Conservation (phyloP, 352 stramenopile species). For the Phytopythium delawarense region DNA sequence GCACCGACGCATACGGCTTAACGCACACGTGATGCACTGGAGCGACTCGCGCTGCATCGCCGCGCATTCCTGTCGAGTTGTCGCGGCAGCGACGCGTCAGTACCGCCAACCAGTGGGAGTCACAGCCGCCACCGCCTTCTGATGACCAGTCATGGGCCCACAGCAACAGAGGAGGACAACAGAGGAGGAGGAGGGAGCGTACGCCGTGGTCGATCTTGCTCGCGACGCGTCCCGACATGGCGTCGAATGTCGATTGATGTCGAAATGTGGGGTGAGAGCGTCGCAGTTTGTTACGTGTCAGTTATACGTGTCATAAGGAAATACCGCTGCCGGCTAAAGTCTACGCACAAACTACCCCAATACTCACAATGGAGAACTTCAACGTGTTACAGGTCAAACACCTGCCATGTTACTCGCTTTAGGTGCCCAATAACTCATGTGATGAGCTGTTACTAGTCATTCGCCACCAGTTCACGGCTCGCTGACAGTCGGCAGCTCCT, state of each 20-base stretch:
- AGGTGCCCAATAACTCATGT: too few species aligned
- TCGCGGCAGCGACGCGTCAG: not conserved
- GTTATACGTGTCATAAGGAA: not conserved
- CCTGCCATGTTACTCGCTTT: too few species aligned
- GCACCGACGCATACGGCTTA: not conserved
- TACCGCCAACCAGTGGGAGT: not conserved
- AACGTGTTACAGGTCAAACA: not conserved
- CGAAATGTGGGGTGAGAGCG: not conserved
- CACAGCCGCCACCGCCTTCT: not conserved
- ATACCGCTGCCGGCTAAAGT: not conserved
- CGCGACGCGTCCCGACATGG: slow-evolving; percentile 6
- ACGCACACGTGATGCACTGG: slow-evolving; percentile 54
- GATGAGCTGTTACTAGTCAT: too few species aligned
- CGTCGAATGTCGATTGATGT: not conserved
- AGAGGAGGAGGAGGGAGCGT: not conserved
- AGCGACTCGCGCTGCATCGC: slow-evolving; percentile 69
- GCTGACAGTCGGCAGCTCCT: slow-evolving; percentile 19
- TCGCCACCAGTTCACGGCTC: too few species aligned
- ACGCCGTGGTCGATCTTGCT: slow-evolving; percentile 52
- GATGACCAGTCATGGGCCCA: not conserved
- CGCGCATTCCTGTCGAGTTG: slow-evolving; percentile 40
- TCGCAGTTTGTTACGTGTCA: not conserved
- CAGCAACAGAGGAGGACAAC: not conserved
- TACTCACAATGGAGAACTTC: not conserved
- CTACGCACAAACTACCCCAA: not conserved